These are phyloP conservation scores for Calonectria naviculata DNA, from an alignment of 2,329 filamentous ascomycete species.

Conservation along the genomic window DNA sequence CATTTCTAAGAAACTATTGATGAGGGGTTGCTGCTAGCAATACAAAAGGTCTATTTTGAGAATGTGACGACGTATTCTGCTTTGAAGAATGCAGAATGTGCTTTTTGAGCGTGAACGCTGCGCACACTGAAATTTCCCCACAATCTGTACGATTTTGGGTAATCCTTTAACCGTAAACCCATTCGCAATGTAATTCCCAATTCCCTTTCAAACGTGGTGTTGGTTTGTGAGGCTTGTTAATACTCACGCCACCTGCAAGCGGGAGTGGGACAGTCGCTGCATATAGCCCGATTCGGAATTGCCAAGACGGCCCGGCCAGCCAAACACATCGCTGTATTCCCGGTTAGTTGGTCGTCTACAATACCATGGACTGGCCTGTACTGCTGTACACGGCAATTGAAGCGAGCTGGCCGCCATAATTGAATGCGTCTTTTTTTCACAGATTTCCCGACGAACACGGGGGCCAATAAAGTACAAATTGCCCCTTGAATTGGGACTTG, in stretches of 20 bases:
- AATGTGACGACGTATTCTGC: too few species aligned
- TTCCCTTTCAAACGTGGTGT: too few species aligned
- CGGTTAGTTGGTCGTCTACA: neutral
- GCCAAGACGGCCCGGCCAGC: neutral
- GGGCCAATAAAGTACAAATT: too few species aligned
- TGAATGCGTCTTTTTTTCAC: neutral
- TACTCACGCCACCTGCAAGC: neutral
- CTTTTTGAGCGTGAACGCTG: too few species aligned
- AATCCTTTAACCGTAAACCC: too few species aligned
- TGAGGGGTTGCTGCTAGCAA: too few species aligned
- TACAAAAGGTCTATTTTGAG: neutral
- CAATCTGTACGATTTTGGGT: too few species aligned
- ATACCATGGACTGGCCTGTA: neutral
- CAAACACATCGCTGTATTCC: neutral
- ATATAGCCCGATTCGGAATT: neutral
- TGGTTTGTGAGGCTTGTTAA: neutral
- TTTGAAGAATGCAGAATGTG: too few species aligned
- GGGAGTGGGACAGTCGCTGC: neutral
- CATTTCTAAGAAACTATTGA: neutral
- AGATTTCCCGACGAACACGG: too few species aligned
- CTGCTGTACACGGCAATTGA: neutral
- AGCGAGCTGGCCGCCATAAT: neutral
- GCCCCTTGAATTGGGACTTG: too few species aligned
- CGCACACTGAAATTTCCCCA: too few species aligned
- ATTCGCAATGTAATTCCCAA: too few species aligned